Conservation (phyloP, 1,284 basidiomycete species). For the Malassezia vespertilionis region DNA sequence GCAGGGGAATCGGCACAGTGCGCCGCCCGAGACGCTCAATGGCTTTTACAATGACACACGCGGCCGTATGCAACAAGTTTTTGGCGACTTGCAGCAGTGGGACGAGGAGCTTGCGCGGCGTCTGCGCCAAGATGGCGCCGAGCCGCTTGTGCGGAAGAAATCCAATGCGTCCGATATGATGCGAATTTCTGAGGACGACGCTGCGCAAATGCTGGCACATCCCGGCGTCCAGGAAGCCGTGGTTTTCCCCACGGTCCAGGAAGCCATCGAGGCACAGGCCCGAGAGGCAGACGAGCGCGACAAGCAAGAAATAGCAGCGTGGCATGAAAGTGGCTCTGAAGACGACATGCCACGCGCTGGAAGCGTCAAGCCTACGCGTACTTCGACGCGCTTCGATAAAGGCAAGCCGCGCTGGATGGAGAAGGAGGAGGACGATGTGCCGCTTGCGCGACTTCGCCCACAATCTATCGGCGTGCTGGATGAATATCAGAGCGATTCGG, state of each 20-base stretch:
- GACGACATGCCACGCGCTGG: too few relatives aligned
- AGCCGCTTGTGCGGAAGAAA: not conserved
- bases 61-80: constrained; percentile 40
- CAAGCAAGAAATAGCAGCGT: constrained; percentile 3
- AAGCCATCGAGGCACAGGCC: not conserved
- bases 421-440: constrained; percentile 24
- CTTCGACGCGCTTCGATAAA: not conserved
- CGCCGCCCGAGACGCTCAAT: constrained; percentile 16
- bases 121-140: constrained; percentile 5
- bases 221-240: not conserved
- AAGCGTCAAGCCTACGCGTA: not conserved
- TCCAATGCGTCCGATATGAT: not conserved
- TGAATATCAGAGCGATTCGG: not conserved
- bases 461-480: not conserved
- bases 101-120: constrained; percentile 26
- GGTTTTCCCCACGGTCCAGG: not conserved
- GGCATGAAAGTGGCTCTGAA: constrained; percentile 2
- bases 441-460: constrained; percentile 1
- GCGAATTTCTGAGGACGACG: not conserved
- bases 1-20: constrained; percentile 20
- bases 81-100: constrained; percentile 32
- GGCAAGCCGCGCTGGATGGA: constrained; percentile 7
- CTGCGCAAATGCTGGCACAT: too few relatives aligned
- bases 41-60: constrained; percentile 36
- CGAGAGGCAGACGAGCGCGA: constrained; percentile 1